Evolutionary conservation across 225 moss, liverwort and hornwort genomes (phyloP).

Genomic region (Straminergon stramineum): DNA sequence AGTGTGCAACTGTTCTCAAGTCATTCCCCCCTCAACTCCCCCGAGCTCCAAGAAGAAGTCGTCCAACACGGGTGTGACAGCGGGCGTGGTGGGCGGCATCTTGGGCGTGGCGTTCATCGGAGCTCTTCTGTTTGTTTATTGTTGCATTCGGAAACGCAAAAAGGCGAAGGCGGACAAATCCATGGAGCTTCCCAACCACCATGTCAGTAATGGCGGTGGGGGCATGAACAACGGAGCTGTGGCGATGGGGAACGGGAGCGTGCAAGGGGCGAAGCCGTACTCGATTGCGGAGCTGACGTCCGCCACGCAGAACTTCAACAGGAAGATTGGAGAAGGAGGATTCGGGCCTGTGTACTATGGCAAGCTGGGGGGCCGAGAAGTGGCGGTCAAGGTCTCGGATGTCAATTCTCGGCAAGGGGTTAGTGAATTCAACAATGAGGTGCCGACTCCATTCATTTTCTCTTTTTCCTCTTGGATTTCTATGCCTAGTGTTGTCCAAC

Average conservation of each 20-base stretch:
- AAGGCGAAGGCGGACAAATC: neutral
- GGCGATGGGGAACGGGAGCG: neutral
- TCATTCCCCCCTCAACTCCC: neutral
- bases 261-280: conserved; percentile 12
- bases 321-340: conserved; percentile 23
- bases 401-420: conserved; percentile 21
- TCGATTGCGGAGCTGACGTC: neutral
- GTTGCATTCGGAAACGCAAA: neutral
- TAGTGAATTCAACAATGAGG: conserved; percentile 36
- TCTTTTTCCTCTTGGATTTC: neutral
- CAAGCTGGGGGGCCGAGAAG: conserved; percentile 17
- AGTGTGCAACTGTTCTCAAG: neutral
- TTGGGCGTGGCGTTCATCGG: neutral
- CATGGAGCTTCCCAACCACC: neutral
- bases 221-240: no score
- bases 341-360: conserved; percentile 43
- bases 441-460: neutral
- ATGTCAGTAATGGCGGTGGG: neutral
- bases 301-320: conserved; percentile 21
- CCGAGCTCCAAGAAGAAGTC: neutral
- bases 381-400: conserved; percentile 30
- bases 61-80: conserved; percentile 7
- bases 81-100: conserved; percentile 16
- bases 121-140: neutral
- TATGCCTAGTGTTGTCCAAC: neutral